Base-by-base conservation (phyloP, 306 rosid genomes). In the Vigna unguiculata region DNA sequence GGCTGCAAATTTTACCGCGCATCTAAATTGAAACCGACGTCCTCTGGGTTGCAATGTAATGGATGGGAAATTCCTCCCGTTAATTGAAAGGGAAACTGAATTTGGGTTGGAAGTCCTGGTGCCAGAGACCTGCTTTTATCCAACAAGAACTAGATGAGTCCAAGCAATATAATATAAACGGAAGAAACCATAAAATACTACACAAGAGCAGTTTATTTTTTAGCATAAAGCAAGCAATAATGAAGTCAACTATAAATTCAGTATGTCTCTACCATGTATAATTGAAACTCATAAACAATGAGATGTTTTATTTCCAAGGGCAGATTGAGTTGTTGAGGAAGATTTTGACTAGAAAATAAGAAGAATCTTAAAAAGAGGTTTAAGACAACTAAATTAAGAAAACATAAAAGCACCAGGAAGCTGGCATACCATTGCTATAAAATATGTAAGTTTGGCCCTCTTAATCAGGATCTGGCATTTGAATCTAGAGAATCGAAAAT, bases 21-120 rank as follows among this genome's bases (percentile, higher is more conserved):
- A 88, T 41, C 82, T 62, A 77, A 93, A 84, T 68, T 63, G 93
- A 64, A 90, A 81, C 69, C 83, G 75, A 54, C 82, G 74, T 46
- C 43, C 80, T 59, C 80, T 75, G 40, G 83, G 82, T 77, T 80
- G 87, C 74, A 75, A 60, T 70, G 83, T 61, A 40, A 85, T 67
- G 45, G 90, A 85, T 55, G 92, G 89, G 79, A 91, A 91, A 22
- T 72, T 74, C 8, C 80, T 81, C 46, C 88, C 88, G 30, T 70
- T 88, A 5, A 85, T 72, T 74, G 90, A 85, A 72, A 90, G 83
- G 20, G 93, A 91, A 81, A 91, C 86, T 9, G 91, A 88, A 16
- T 72, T 88, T 65, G 90, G 78, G 58, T 60, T 78, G 69, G 87
- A 76, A 73, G 79, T 59, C 83, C 89, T 83, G 75, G 76, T 59